Base-by-base conservation (phyloP, 768 basidiomycete species). In the Postia placenta region DNA sequence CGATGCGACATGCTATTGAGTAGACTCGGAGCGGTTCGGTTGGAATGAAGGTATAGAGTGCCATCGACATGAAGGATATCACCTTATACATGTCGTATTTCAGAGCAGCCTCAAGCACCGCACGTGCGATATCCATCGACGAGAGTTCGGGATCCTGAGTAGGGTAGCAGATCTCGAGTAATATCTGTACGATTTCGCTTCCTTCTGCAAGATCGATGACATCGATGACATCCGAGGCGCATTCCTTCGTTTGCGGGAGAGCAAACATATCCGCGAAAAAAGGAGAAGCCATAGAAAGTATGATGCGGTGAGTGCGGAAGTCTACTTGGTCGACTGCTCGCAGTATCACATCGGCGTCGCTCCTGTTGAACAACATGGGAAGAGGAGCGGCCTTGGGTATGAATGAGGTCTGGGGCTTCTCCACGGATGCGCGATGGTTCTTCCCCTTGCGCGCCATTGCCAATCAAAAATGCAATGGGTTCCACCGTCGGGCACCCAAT, bases 101-200 rank as follows among this genome's bases (percentile, higher is more conserved):
- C 17, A 50, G 1, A 1, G 55, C 55, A 1, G 50, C 51, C 12
- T 24, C 26, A 4, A 55, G 43, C 3, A 40, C 26, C 2, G 44
- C n/a, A 36, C 46, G 38, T 33, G 51, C 26, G 26, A 42, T 39
- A 9, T 5, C n/a, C 11, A 54, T 2, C 11, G 36, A 15, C 2
- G 28, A 17, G 14, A 54, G 27, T 5, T 25, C 24, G 11, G 48
- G 49, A 36, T 50, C 45, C 17, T 25, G 17, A 37, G 42, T 35
- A 1, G 55, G 56, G 20, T 47, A 56, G 50, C 46, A 45, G 11
- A 56, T 2, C 3, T 52, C 42, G 4, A 53, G 40, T 2, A 56
- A 42, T 6, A 5, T 9, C 2, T 53, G 49, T 19, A 56, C n/a
- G 1, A 49, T 49, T 5, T 43, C 40, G 17, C 47, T 45, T 22